A percentile compares a stretch with the other conserved stretches of the same genome.
Conservation (phyloP, 1,139 yeast genomes). For the Blastobotrys indianensis region DNA sequence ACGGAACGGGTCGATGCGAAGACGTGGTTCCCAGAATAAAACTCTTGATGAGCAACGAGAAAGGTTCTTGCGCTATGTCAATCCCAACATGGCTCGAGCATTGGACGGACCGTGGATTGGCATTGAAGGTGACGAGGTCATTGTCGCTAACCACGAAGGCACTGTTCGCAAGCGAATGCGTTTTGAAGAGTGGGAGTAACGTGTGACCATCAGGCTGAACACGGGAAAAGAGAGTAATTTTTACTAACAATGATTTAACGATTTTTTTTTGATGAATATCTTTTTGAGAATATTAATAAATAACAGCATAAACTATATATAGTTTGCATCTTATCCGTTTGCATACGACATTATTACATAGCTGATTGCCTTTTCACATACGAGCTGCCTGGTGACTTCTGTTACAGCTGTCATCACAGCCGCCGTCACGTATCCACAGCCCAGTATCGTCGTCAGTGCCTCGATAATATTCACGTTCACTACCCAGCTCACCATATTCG, state of each 20-base stretch:
- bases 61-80: constrained; percentile 61
- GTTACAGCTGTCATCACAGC: constrained; percentile 27
- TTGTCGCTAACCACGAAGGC: constrained; percentile 57
- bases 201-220: too few relatives aligned
- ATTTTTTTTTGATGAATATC: background rate
- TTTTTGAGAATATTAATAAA: background rate
- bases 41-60: constrained; percentile 69
- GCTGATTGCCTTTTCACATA: constrained; percentile 19
- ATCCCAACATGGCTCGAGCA: constrained; percentile 62
- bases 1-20: constrained; percentile 11
- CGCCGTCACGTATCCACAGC: constrained; percentile 39
- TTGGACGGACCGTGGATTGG: constrained; percentile 82
- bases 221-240: constrained; percentile 1
- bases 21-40: constrained; percentile 26
- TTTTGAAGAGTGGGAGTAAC: constrained; percentile 46
- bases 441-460: constrained; percentile 53
- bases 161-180: constrained; percentile 44
- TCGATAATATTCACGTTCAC: constrained; percentile 62
- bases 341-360: constrained; percentile 1
- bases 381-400: constrained; percentile 15
- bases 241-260: background rate
- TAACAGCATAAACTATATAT: too few relatives aligned
- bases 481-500: constrained; percentile 53
- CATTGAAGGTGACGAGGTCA: constrained; percentile 56
- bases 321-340: too few relatives aligned